Base-by-base conservation (phyloP, 768 basidiomycete genomes). In the Roridomyces roridus region DNA sequence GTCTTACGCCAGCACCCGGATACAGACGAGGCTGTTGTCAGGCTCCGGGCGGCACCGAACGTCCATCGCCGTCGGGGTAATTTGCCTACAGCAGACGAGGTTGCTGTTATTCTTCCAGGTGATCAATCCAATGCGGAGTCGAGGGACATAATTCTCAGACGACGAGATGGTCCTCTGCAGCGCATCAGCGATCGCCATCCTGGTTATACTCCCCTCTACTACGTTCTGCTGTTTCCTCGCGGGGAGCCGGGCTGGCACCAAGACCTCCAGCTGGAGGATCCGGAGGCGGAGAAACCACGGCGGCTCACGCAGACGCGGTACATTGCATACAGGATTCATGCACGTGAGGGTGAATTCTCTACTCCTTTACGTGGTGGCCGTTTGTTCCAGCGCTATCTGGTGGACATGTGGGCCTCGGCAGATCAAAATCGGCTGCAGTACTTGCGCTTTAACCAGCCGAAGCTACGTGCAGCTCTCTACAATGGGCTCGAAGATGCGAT, bases 11-110 rank as follows among this genome's bases (percentile, higher is more conserved):
- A 62, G 2, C 59, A 70, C 24, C 57, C 64, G 42, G 54, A 63
- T 39, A 41, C 50, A 4, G 54, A 64, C 25, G 59, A 73, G 46
- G 59, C 55, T 17, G 15, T 42, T 9, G 42, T 72, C 18, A 56
- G 65, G 9, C 59, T 70, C 5, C 60, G 62, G n/a, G 42, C 53
- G 7, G 26, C 36, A 11, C 57, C 62, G 0, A 52, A 45, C 0
- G 46, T 41, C 25, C 75, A 79, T 64, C 64, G 42, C 0, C 66
- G 74, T 5, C 54, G 68, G 17, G 76, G 77, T 25, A 77, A 79
- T 51, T 49, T 74, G n/a, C n/a, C n/a, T n/a, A n/a, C n/a, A n/a
- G n/a, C n/a, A n/a, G n/a, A n/a, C n/a, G n/a, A n/a, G n/a, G 46
- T 46, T 24, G 46, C 46, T 6, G 46, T 46, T 12, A 46, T 46